Evolutionary conservation across 768 basidiomycete species (phyloP).

Genomic region (Psilocybe sp.): DNA sequence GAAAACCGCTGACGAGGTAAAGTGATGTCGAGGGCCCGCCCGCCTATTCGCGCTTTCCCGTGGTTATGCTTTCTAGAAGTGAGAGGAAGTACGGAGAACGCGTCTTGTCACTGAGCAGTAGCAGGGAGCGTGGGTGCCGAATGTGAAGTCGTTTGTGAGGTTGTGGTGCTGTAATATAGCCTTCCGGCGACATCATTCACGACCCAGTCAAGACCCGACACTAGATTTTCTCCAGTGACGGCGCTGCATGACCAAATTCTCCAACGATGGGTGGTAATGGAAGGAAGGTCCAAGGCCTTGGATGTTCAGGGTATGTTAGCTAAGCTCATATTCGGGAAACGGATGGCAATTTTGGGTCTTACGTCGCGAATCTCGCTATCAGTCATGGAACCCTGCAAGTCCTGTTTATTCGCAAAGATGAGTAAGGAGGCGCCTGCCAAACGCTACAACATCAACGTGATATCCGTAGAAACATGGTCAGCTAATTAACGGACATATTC

Average conservation of each 20-base stretch:
- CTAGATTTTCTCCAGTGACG: slow-evolving; percentile 80
- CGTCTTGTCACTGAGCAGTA: slow-evolving; percentile 8
- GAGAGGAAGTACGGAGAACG: slow-evolving; percentile 4
- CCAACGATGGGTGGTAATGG: slow-evolving; percentile 89
- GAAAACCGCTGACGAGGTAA: too few species aligned
- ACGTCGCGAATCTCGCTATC: slow-evolving; percentile 82
- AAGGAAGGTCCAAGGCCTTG: slow-evolving; percentile 76
- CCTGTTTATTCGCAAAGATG: slow-evolving; percentile 98
- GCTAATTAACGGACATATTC: slow-evolving; percentile 7
- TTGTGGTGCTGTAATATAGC: slow-evolving; percentile 74
- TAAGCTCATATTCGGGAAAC: slow-evolving; percentile 9
- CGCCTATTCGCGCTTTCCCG: too few species aligned
- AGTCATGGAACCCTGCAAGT: slow-evolving; percentile 84
- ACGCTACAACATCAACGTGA: slow-evolving; percentile 51
- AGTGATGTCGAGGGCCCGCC: too few species aligned
- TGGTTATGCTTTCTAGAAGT: slow-evolving; percentile 5
- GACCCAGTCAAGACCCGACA: slow-evolving; percentile 88
- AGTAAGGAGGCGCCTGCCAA: slow-evolving; percentile 94
- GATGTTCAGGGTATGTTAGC: slow-evolving; percentile 6
- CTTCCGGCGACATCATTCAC: slow-evolving; percentile 85
- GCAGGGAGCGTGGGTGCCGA: slow-evolving; percentile 4
- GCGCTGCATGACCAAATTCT: slow-evolving; percentile 91
- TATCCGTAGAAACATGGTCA: slow-evolving; percentile 13
- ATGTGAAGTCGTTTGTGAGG: slow-evolving; percentile 18
- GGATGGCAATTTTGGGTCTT: slow-evolving; percentile 30